Percentiles rank a stretch among this genome's conserved stretches.
Evolutionary conservation across 1,139 yeast species (phyloP).

Genomic region (Candida albicans): DNA sequence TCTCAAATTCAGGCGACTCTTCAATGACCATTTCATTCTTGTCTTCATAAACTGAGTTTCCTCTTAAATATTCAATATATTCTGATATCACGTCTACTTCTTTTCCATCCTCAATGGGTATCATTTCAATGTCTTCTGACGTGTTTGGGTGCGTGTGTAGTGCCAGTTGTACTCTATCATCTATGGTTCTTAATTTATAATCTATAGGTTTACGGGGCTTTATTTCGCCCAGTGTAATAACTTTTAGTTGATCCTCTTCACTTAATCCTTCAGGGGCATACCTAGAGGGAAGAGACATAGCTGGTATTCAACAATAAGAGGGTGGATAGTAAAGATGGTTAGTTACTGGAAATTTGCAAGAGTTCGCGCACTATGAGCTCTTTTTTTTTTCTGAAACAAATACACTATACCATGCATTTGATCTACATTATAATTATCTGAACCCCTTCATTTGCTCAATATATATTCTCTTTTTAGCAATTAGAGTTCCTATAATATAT

Average conservation of each 20-base stretch:
- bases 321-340: background rate
- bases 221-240: constrained; percentile 35
- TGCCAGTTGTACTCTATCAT: constrained; percentile 34
- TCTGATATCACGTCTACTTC: constrained; percentile 49
- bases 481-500: no score
- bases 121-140: constrained; percentile 49
- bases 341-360: background rate
- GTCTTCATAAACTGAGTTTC: constrained; percentile 3
- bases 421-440: no score
- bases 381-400: background rate
- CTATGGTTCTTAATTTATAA: constrained; percentile 32
- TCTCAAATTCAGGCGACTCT: constrained; percentile 12
- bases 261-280: constrained; percentile 46
- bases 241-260: constrained; percentile 24
- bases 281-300: constrained; percentile 40
- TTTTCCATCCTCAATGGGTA: constrained; percentile 46
- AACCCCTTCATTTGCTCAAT: no score
- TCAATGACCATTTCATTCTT: constrained; percentile 15
- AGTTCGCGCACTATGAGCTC: no score
- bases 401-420: no score
- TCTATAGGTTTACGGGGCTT: constrained; percentile 20
- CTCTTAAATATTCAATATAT: constrained; percentile 20
- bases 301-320: no score
- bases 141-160: constrained; percentile 6
- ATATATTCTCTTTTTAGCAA: no score